Base-by-base conservation (phyloP, 257 asterid species). In the Plantago major region DNA sequence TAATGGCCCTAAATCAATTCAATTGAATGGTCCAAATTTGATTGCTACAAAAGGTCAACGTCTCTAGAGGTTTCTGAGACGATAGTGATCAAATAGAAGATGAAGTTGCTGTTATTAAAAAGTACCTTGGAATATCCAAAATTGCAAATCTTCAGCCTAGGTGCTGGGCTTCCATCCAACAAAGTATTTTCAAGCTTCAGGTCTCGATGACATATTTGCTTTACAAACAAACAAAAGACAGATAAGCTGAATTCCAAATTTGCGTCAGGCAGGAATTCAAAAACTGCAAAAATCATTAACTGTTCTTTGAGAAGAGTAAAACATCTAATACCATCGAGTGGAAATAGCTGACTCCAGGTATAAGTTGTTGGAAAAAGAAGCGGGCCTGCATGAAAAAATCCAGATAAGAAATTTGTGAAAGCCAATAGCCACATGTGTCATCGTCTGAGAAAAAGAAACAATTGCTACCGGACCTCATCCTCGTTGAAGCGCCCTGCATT, bases 321-420 rank as follows among this genome's bases (percentile, higher is more conserved):
- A 43, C 58, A 63, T 47, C 63, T 55, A 30, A 62, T 84, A 82
- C 95, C 95, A 87, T 87, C 7, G 95, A 76, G 61, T 89, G 95
- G 67, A 94, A 89, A 77, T 82, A 89, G 82, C 95, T 89, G 79
- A 89, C 95, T 69, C 97, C 97, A 62, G 97, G 86, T 77, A 89
- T 82, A 73, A 89, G 94, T 63, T 89, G 97, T 74, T 89, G 97
- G 57, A 86, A 89, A 64, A 89, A 89, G 86, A 84, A 89, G 30
- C 97, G 87, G 62, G 94, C 97, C 97, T 89, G 86, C 67, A 53
- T 51, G 37, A 19, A 60, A 60, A n/a, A 14, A 22, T 28, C 11
- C 50, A 69, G 30, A 42, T 30, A 33, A 19, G n/a, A 50, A 13
- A 8, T 51, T 26, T 43, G 28, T 15, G 45, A 62, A 42, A 40